Base-by-base conservation (phyloP, 495 filamentous ascomycete species). In the Podospora appendiculata region DNA sequence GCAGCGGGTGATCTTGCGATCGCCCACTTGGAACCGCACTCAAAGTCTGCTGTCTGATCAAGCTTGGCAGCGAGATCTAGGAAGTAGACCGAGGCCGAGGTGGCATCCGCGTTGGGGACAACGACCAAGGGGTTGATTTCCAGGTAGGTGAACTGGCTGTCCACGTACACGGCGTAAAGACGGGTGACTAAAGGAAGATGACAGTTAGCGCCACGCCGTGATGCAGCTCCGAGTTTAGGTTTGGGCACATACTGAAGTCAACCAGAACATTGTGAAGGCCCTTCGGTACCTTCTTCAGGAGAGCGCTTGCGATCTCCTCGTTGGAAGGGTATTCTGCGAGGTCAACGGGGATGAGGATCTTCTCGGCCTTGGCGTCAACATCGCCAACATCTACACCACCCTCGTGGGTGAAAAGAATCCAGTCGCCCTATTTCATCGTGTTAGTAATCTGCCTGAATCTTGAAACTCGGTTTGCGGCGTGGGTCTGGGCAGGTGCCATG, bases 71-170 rank as follows among this genome's bases (percentile, higher is more conserved):
- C 93, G 64, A 99, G 79, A 77, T 99, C 93, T 53, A 99, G 83
- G 85, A 97, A 99, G 81, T 95, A 81, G 34, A 99, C 93, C 32
- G 94, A 83, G 41, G 93, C 94, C 48, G 90, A 95, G 65, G 93
- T 97, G 54, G 75, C 83, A 59, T 89, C 82, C 53, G 82, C 84
- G 75, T 97, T 99, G 66, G 93, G 93, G 62, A 99, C 91, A 64
- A 96, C 93, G 50, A 99, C 93, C 54, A 99, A 75, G 49, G 93
- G 93, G 80, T 99, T 99, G 80, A 99, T 99, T 75, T 99, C 93
- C 55, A 99, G 90, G 77, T 97, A 97, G 65, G 93, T 97, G 81
- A 99, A 99, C 75, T 99, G 93, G 85, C 89, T 95, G 80, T 99
- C 93, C 50, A 99, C 93, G 63, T 97, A 99, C 78, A 99, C 93